Evolutionary conservation across 2,329 filamentous ascomycete species (phyloP), one percentile per base, ranked within the genome.

Genomic region (Byssochlamys sp.): DNA sequence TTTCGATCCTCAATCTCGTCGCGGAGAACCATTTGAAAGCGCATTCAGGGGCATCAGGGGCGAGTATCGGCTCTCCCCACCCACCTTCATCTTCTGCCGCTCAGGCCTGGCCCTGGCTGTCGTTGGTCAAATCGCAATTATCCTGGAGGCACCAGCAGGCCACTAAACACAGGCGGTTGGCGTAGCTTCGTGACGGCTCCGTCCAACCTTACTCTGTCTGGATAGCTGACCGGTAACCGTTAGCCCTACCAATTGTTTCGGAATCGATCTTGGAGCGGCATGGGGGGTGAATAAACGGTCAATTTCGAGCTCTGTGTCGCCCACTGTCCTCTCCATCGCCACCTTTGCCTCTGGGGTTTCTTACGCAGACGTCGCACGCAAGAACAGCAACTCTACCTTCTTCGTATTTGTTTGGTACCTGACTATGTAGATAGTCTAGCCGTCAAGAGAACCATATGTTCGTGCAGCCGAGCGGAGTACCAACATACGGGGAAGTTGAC

Each of bases 141-240:
- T 45, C 39, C 27, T 27, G 54, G 57, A 29, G 9, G 54, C 57
- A 50, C 59, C 55, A 55, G 54, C 31, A 49, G 25, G 33, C 54
- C 59, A 59, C 59, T 60, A 60, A 56, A 27, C 45, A n/a, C 27
- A 28, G 56, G 31, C 58, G 49, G 56, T 51, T 48, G 39, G 33
- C 53, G 53, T 35, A 31, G 48, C 52, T 39, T 52, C n/a, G 45
- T 33, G 54, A 52, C 48, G 54, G 49, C 49, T 51, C 27, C 10
- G 27, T 51, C 49, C 49, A 26, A 51, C 49, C 7, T 28, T 26
- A 26, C 25, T 51, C 25, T 24, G 49, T 51, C 49, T 28, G 49
- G 49, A 51, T 28, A 28, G 39, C 4, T 19, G n/a, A 45, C 39
- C 39, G 39, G n/a, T 45, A 24, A 14, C 39, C 35, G 39, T 45